Conservation (phyloP, 805 yeast genomes). For the Kodamaea jinghongensis region DNA sequence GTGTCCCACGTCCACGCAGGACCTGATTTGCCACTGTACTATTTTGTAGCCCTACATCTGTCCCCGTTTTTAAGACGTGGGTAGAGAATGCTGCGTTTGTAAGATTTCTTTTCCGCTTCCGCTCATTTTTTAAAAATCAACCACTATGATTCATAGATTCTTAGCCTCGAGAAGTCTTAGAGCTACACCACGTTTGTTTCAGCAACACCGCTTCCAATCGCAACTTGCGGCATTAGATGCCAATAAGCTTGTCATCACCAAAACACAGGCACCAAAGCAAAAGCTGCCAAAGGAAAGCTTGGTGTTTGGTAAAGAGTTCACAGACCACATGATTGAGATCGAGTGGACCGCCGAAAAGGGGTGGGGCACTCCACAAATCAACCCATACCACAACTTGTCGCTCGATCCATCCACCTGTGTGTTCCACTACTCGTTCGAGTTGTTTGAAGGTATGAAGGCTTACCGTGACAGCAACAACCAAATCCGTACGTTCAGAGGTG, state of each 20-base stretch:
- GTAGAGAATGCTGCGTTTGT: no score
- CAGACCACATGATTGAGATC: slow-evolving; percentile 84
- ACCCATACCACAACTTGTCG: slow-evolving; percentile 73
- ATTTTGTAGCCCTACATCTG: no score
- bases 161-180: background rate
- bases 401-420: slow-evolving; percentile 90
- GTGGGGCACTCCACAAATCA: slow-evolving; percentile 87
- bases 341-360: slow-evolving; percentile 79
- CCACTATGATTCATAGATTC: slow-evolving; percentile 5
- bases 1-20: no score
- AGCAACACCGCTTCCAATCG: slow-evolving; percentile 6
- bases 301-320: slow-evolving; percentile 54
- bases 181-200: background rate
- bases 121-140: background rate
- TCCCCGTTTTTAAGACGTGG: no score
- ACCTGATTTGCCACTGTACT: no score
- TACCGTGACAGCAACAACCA: slow-evolving; percentile 53
- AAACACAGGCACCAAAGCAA: slow-evolving; percentile 35
- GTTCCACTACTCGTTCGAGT: slow-evolving; percentile 91
- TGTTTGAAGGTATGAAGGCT: slow-evolving; percentile 96
- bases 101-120: no score
- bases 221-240: slow-evolving; percentile 34
- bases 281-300: slow-evolving; percentile 39
- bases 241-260: slow-evolving; percentile 32
- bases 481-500: slow-evolving; percentile 83